Base-by-base conservation (phyloP, 2,329 filamentous ascomycete species). In the Aspergillus viridinutans region DNA sequence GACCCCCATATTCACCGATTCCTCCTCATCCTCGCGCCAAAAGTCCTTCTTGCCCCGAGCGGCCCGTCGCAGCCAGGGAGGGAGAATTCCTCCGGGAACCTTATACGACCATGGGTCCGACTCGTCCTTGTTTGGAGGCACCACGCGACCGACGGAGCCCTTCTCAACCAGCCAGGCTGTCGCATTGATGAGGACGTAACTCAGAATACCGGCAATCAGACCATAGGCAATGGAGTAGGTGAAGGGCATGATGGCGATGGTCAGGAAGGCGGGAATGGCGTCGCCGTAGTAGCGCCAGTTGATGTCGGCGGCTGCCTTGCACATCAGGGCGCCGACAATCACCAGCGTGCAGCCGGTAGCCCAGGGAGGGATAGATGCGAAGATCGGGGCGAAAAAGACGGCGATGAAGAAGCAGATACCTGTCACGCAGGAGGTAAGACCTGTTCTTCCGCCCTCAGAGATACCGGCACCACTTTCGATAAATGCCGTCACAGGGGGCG, bases 391-490 rank as follows among this genome's bases (percentile, higher is more conserved):
- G 70, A 95, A 95, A 80, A 95, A 95, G 59, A 95, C 83, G 56
- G 89, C 85, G 69, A 95, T 85, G 77, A 96, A 88, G 80, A 96
- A 96, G 76, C 88, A 92, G 51, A 95, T 56, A 4, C 91, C 91
- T 0, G 90, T 87, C 17, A 85, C 79, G 72, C 93, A 89, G 49
- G 90, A 86, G 0, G 90, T 94, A n/a, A 96, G 76, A 17, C 91
- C 91, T 0, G 91, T 95, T 68, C 87, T 87, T 48, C 90, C 91
- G 52, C 91, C 91, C 74, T 96, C 91, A 0, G 90, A 90, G 61
- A 96, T 95, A 65, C 91, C 91, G 8, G 91, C 91, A 69, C 90
- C 90, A n/a, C 88, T 91, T 74, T 95, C 91, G 67, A 95, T 86
- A 69, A 91, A 96, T 9, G 90, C 90, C 0, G 90, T 95, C 3